Evolutionary conservation across 2,329 filamentous ascomycete species (phyloP), one percentile per base, ranked within the genome.

Genomic region (Fusarium praegraminearum): DNA sequence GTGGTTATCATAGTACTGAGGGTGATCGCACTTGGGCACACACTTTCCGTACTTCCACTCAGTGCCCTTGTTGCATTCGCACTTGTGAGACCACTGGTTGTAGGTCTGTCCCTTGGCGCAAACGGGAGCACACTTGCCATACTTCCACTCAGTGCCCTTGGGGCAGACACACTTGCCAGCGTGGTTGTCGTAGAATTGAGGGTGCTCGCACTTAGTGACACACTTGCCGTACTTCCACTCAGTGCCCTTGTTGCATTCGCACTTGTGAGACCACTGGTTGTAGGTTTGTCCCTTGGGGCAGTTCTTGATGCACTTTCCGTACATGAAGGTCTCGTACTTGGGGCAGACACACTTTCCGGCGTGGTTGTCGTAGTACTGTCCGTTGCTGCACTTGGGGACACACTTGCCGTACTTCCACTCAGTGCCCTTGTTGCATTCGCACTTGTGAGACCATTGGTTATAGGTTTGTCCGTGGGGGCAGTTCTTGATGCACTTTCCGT

Each of bases 241-340:
- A 7, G 53, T 52, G 1, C 66, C 66, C 36, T 67, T 43, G 32
- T 45, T 38, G 45, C 67, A 70, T 13, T 45, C 64, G 15, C 65
- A 68, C 20, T 51, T 43, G 15, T 47, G 7, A 10, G n/a, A 8
- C 24, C 50, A 28, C 13, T 40, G 12, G 43, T 63, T 57, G 43
- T 57, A 65, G 38, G 32, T 22, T 4, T 64, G 51, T 18, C 65
- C 65, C 11, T 55, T 7, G 8, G 65, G 65, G 36, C 65, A 67
- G 5, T 40, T 30, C 47, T 65, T 60, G 16, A 50, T 18, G 5
- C 67, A 70, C 28, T 70, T 70, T 20, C 58, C 59, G 15, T 70
- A 59, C 43, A 64, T 38, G 1, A 44, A 2, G 24, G 45, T 55
- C 30, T 43, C 65, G 13, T 65, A 69, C 20, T 57, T 63, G 18